These are phyloP conservation scores for Oryza glumipatula DNA, from an alignment of 176 grass and related monocot genomes.

Conservation along the genomic window DNA sequence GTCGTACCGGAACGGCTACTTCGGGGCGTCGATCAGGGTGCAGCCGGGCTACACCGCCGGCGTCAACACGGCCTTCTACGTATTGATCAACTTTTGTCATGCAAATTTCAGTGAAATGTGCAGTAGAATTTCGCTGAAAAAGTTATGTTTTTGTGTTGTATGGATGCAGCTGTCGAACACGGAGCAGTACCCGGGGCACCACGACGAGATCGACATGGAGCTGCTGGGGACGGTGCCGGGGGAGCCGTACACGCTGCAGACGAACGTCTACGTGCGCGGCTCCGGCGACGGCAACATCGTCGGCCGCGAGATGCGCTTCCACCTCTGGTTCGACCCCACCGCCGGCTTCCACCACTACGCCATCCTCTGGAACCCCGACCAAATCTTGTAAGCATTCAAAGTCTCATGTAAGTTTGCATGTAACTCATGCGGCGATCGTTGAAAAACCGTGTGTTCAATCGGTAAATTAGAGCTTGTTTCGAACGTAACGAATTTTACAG, in stretches of 20 bases:
- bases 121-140: background rate
- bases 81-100: background rate
- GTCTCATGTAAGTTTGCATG: background rate
- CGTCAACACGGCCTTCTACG: conserved; percentile 81
- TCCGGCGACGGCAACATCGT: conserved; percentile 61
- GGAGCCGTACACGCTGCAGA: conserved; percentile 69
- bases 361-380: conserved; percentile 43
- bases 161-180: conserved; percentile 56
- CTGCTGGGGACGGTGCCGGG: conserved; percentile 63
- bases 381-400: conserved; percentile 19
- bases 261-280: conserved; percentile 71
- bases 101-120: background rate
- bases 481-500: no score
- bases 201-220: conserved; percentile 79
- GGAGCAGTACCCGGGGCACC: conserved; percentile 61
- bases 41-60: conserved; percentile 78
- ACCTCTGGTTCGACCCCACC: conserved; percentile 61
- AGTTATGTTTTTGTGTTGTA: background rate
- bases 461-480: no score
- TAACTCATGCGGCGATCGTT: background rate
- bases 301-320: conserved; percentile 70
- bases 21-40: conserved; percentile 63
- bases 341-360: conserved; percentile 51
- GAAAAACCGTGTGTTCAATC: no score
- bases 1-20: conserved; percentile 58